Base-by-base conservation (phyloP, 768 basidiomycete species). In the Naganishia onofrii region DNA sequence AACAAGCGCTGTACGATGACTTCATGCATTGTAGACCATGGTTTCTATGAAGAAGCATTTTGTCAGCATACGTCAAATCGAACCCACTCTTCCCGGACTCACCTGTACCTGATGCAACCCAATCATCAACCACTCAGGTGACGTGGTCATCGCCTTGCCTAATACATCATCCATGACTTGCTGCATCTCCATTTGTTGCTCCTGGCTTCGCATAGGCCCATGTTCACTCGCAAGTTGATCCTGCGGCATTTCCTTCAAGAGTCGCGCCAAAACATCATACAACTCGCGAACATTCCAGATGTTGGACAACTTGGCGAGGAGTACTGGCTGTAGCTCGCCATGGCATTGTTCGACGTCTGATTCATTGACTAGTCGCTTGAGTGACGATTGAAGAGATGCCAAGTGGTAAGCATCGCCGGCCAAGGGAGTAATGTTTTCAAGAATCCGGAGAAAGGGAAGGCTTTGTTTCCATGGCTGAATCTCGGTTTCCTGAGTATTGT, bases 221-320 rank as follows among this genome's bases (percentile, higher is more conserved):
- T 51, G 48, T 9, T 66, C 65, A 29, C 34, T 32, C 3, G 32
- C 32, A 23, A 51, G 21, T 23, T 63, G 56, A 7, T 46, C 51
- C 29, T 55, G 55, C 46, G 67, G 64, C 64, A 66, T 44, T 32
- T 73, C 31, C 32, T 70, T 69, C 58, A 53, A 71, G 65, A 89
- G 84, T 68, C 87, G 85, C n/a, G 95, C 89, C 2, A 97, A 84
- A 32, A 93, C 88, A 80, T 92, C 88, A 74, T 94, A 91, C 51
- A 98, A 83, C 74, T 96, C 92, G 10, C 93, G 83, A 6, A 91
- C 93, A 78, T 98, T 98, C 94, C 94, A 98, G 0, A 92, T 90
- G 73, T 91, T 89, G 1, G 89, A 89, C 79, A 97, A 93, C 34
- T 95, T 91, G 74, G 91, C 92, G 1, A 88, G 88, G 0, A 93